Base-by-base conservation (phyloP, 1,284 basidiomycete species). In the Rhodotorula sp. region DNA sequence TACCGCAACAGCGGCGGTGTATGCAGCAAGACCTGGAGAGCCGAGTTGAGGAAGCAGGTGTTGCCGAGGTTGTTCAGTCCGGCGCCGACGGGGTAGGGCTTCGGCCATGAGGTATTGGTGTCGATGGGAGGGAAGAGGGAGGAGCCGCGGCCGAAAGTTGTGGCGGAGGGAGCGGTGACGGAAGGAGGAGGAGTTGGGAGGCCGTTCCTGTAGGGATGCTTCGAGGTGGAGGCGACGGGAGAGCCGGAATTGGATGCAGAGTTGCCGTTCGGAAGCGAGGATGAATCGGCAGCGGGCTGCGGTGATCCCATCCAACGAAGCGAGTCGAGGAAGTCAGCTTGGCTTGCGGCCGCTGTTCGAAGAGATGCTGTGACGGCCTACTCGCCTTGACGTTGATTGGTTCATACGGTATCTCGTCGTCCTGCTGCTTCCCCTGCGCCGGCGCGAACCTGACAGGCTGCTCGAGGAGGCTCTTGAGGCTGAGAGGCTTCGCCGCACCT, bases 11-110 rank as follows among this genome's bases (percentile, higher is more conserved):
- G 85, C 5, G 94, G 93, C 15, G 94, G 89, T 0, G 95, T 98
- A 79, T 99, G 94, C 28, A 98, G 82, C 59, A 99, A 85, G 75
- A 93, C 92, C 82, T 99, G 96, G 68, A 99, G 82, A 46, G 90
- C 91, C 73, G 92, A 94, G 81, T 99, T 99, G 76, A 97, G 83
- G 81, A 97, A 99, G 81, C 96, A 99, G 2, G 93, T 96, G 80
- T 98, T 99, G 60, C 93, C 93, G n/a, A 83, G 88, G 81, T 99
- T 99, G 77, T 87, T 83, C 48, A 99, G 83, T 1, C 95, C 95
- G 0, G 80, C 80, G 28, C 85, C 89, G 68, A 85, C 80, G 78
- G 57, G 63, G 62, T 63, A 60, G n/a, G 62, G 51, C 30, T 65
- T 64, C 10, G 70, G 64, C 78, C 75, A 79, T 22, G 68, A 50